Base-by-base conservation (phyloP, 805 yeast species). In the Sugiyamaella qingdaonensis region DNA sequence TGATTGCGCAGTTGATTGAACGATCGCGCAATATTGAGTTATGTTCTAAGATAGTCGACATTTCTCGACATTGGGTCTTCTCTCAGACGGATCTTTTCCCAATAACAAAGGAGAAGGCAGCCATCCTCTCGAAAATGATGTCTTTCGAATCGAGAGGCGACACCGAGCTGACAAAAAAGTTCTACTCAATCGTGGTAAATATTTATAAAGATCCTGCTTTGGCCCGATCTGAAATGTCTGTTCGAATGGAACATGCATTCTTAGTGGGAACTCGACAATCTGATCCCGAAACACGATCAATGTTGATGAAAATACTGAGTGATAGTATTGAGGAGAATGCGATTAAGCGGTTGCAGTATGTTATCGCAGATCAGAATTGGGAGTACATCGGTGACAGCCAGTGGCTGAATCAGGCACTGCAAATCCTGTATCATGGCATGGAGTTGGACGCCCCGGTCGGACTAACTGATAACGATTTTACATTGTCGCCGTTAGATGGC, bases 311-410 rank as follows among this genome's bases (percentile, higher is more conserved):
- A 0, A 87, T 94, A 52, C 71, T 94, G 63, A 84, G 85, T 66
- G 78, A 78, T 43, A 86, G 95, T 58, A 72, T 94, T 56, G 97
- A 91, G 56, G 78, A 75, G 48, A 90, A 87, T 59, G 77, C 90
- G 21, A 79, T 80, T 60, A 89, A 88, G 66, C 77, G 99, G 54
- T 73, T 94, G 34, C 82, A 85, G 58, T 95, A 95, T 61, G 85
- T 92, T 8, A 79, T 95, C n/a, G 75, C 92, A 36, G 98, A 94
- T 62, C 99, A 94, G 67, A 92, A 89, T 63, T 94, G 99, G 99
- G 99, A 94, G 65, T 86, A 80, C 59, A 73, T 94, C 36, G 91
- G 95, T 0, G 99, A 94, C 59, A 87, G 86, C 62, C 87, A 90
- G 41, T 94, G 99, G 99, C 71, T 92, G 56, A 89, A 89, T 66